Evolutionary conservation across 139 green algal genomes (phyloP).

Genomic region (Haematococcus lacustris): DNA sequence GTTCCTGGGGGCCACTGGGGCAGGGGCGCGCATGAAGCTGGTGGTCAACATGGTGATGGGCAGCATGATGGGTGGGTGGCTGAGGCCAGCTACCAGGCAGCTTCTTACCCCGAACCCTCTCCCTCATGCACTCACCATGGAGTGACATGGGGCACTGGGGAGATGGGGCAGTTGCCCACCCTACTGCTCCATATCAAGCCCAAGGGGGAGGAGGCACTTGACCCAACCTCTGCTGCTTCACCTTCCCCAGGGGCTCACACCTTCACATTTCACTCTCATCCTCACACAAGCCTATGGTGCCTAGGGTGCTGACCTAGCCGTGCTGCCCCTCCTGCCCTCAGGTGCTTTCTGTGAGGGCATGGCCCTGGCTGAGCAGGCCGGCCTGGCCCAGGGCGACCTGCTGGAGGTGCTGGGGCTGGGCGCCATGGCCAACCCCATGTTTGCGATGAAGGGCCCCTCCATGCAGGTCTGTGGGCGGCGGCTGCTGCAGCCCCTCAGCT

Average conservation of each 20-base stretch:
- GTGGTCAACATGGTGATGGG: conserved; percentile 3
- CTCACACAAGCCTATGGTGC: too few relatives aligned
- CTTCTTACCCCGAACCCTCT: too few relatives aligned
- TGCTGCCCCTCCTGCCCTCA: neutral
- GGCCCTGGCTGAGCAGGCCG: conserved; percentile 9
- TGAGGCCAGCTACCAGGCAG: neutral
- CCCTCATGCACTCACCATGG: too few relatives aligned
- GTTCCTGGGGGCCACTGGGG: conserved; percentile 60
- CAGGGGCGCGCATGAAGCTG: conserved; percentile 94
- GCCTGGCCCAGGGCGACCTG: conserved; percentile 61
- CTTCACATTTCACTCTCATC: too few relatives aligned
- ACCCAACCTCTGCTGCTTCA: too few relatives aligned
- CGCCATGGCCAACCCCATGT: conserved; percentile 83
- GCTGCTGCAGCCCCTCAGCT: too few relatives aligned
- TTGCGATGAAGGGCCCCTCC: conserved; percentile 70
- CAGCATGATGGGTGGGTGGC: conserved; percentile 4
- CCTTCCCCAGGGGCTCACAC: too few relatives aligned
- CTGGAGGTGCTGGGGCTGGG: conserved; percentile 85
- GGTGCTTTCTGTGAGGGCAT: neutral
- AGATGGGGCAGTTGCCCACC: too few relatives aligned
- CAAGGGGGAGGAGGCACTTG: too few relatives aligned
- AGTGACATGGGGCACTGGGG: too few relatives aligned
- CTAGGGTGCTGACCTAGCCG: too few relatives aligned
- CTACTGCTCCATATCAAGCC: too few relatives aligned
- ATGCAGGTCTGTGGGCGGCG: conserved; percentile 9